Percentiles rank a stretch among this genome's conserved stretches.
phyloP scores from a whole-genome alignment of 169 alveolate genomes.

The Plasmodium gonderi region DNA sequence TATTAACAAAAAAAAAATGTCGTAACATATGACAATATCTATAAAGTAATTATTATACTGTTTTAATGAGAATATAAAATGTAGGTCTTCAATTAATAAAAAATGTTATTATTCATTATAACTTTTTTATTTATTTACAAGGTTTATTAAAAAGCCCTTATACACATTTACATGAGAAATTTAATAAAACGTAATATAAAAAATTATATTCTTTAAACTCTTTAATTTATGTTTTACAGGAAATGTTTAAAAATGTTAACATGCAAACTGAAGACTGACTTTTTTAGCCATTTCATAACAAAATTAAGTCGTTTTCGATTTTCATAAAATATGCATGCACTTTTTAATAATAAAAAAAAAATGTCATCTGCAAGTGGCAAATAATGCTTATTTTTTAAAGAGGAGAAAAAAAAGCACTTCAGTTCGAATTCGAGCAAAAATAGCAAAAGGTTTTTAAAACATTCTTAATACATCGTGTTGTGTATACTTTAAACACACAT shows the following conservation, averaged over 20 bases:
- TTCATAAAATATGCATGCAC: background rate
- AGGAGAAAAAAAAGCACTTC: background rate
- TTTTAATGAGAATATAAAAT: background rate
- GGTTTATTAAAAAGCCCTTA: background rate
- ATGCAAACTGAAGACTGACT: background rate
- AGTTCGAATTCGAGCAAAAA: background rate
- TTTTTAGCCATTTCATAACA: background rate
- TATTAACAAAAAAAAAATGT: background rate
- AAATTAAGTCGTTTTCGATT: background rate
- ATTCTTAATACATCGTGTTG: background rate
- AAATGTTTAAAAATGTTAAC: background rate
- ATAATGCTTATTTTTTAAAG: background rate
- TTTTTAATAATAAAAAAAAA: background rate
- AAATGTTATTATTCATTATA: conserved; percentile 7
- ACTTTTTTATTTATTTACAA: background rate
- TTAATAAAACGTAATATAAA: background rate
- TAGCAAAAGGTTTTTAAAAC: background rate
- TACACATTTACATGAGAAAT: background rate
- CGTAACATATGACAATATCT: background rate
- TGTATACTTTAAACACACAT: background rate
- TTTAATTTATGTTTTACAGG: background rate
- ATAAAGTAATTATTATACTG: background rate
- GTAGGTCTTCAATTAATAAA: background rate
- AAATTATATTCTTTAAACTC: background rate
- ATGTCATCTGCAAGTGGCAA: background rate